Evolutionary conservation across 495 filamentous ascomycete genomes (phyloP), one percentile per base, ranked within the genome.

Genomic region (Aspergillus cristatus): DNA sequence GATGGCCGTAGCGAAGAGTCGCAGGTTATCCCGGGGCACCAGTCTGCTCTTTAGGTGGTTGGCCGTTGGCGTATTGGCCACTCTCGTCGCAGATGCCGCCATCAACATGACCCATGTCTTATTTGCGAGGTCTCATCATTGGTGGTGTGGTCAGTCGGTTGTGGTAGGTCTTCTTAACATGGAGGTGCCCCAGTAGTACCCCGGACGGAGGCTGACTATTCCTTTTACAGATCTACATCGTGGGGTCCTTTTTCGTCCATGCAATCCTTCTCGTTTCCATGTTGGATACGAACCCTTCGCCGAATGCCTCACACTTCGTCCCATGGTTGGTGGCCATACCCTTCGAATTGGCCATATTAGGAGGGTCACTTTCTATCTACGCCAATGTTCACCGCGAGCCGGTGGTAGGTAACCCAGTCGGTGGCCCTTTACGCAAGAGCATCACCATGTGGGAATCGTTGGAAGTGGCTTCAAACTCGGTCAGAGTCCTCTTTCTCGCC

Each of bases 101-200:
- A 78, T 84, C 50, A 79, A 93, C 47, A 76, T 91, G 32, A 39
- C 75, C 38, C 91, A 88, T 69, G 82, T 86, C 41, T 65, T 94
- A 40, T 45, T 70, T 12, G 61, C 71, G 37, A 67, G 71, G 35
- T 66, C 81, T 18, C 68, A 83, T 45, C 67, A 76, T 28, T 96
- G 89, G 88, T 96, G 89, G 91, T 91, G 86, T 53, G 86, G 85
- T 18, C 77, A 94, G 60, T 68, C 83, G 18, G 74, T 78, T 38
- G 82, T 82, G 55, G 90, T 97, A 78, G 63, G 84, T 73, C 14
- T 33, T 14, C 18, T 12, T 15, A 3, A 15, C 30, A 31, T n/a
- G n/a, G n/a, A n/a, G 22, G 18, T 32, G 29, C 7, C 38, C 11
- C 15, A 38, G 18, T n/a, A n/a, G n/a, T 26, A 12, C n/a, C 31